phyloP scores from a whole-genome alignment of 2,329 filamentous ascomycete genomes.

The Chaetomium strumarium region DNA sequence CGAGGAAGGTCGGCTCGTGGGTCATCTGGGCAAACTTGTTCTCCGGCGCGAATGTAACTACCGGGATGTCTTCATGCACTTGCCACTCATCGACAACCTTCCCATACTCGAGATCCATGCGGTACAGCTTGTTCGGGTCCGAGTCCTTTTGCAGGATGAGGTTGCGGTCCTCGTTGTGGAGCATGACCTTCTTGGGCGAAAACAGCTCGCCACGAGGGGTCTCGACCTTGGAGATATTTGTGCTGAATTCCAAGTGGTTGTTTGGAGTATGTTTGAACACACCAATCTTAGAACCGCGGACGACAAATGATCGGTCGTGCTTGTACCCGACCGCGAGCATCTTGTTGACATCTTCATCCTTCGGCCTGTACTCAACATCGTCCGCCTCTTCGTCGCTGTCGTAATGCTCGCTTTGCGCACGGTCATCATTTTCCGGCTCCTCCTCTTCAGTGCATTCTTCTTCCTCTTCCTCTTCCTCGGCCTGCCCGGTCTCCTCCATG shows the following conservation, averaged over 20 bases:
- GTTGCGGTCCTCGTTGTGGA: constrained; percentile 83
- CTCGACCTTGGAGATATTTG: constrained; percentile 92
- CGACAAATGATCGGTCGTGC: constrained; percentile 93
- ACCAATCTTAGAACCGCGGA: constrained; percentile 94
- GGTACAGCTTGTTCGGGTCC: constrained; percentile 86
- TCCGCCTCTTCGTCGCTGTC: constrained; percentile 64
- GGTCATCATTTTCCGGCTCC: constrained; percentile 54
- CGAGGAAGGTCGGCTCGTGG: constrained; percentile 87
- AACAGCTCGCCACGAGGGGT: constrained; percentile 83
- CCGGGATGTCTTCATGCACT: constrained; percentile 90
- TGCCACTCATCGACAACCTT: constrained; percentile 99
- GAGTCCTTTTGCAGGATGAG: constrained; percentile 79
- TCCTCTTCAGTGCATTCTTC: constrained; percentile 44
- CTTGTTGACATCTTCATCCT: constrained; percentile 75
- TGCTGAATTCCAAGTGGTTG: constrained; percentile 91
- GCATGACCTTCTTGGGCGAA: constrained; percentile 93
- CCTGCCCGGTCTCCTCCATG: constrained; percentile 70
- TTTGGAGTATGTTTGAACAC: constrained; percentile 95
- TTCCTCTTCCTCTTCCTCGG: constrained; percentile 39
- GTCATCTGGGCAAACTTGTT: constrained; percentile 99
- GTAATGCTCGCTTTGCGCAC: constrained; percentile 50
- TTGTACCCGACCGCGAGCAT: constrained; percentile 95
- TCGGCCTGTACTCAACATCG: constrained; percentile 65
- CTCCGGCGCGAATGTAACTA: constrained; percentile 87
- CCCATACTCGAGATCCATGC: constrained; percentile 96